A percentile compares a stretch with the other conserved stretches of the same genome.
Conservation (phyloP, 495 filamentous ascomycete species). For the Astrothelium subdiscretum region DNA sequence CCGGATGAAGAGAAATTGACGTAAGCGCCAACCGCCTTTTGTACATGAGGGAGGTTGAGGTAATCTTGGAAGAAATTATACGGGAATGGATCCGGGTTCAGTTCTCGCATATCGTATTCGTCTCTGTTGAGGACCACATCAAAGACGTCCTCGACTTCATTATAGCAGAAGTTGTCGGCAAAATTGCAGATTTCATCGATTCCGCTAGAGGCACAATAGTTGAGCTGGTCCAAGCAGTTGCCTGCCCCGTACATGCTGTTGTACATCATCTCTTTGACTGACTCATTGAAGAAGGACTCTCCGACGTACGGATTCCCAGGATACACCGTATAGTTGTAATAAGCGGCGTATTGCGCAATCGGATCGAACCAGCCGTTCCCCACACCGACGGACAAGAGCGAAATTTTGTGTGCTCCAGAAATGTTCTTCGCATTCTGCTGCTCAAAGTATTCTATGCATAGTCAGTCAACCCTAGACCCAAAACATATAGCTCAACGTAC, state of each 20-base stretch:
- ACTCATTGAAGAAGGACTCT: constrained; percentile 13
- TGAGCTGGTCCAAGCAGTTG: constrained; percentile 51
- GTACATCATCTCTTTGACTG: constrained; percentile 35
- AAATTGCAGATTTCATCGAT: constrained; percentile 37
- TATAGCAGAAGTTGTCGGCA: constrained; percentile 44
- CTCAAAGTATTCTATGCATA: constrained; percentile 40
- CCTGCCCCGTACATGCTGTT: constrained; percentile 50
- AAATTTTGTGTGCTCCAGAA: constrained; percentile 34
- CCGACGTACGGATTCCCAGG: constrained; percentile 4
- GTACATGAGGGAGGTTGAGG: constrained; percentile 18
- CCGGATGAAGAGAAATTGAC: constrained; percentile 16
- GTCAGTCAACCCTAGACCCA: not conserved
- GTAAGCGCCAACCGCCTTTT: constrained; percentile 19
- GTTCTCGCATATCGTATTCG: constrained; percentile 51
- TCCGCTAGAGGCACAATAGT: constrained; percentile 36
- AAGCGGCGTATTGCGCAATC: constrained; percentile 48
- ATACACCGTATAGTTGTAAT: constrained; percentile 49
- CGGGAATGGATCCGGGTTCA: constrained; percentile 39
- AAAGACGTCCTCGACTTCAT: constrained; percentile 41
- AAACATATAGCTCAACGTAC: not conserved
- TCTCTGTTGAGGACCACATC: constrained; percentile 41
- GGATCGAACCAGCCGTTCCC: constrained; percentile 51
- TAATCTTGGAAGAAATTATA: constrained; percentile 16
- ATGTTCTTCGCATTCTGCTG: constrained; percentile 45
- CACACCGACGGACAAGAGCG: constrained; percentile 46